phyloP scores from a whole-genome alignment of 345 rosid genomes.

The Syzygium oleosum region DNA sequence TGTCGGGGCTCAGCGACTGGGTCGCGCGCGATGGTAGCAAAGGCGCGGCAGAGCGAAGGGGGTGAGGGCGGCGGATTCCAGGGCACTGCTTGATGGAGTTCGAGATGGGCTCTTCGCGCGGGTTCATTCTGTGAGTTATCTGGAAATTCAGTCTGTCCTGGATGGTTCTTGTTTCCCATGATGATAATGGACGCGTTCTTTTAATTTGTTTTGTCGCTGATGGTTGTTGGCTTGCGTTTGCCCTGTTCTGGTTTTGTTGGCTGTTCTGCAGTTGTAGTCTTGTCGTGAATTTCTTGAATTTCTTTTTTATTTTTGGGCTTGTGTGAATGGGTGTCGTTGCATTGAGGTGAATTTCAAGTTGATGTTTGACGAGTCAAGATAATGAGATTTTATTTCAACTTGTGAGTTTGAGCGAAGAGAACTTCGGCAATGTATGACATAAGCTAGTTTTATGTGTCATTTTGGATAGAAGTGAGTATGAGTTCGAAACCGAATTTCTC shows the following conservation, averaged over 20 bases:
- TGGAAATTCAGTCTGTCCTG: background rate
- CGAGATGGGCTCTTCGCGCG: background rate
- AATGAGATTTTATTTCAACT: background rate
- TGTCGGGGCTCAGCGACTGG: no score
- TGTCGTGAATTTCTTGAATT: background rate
- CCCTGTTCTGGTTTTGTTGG: background rate
- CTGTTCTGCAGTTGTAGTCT: background rate
- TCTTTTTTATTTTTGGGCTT: background rate
- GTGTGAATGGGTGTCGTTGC: background rate
- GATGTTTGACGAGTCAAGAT: background rate
- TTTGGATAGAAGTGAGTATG: background rate
- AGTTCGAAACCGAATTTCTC: background rate
- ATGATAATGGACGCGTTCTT: background rate
- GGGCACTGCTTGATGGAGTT: background rate
- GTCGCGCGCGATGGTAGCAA: no score
- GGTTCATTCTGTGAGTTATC: background rate
- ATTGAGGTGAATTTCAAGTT: background rate
- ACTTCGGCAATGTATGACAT: background rate
- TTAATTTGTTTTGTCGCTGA: background rate
- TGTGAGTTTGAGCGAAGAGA: background rate
- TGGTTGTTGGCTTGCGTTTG: background rate
- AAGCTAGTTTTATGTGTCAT: background rate
- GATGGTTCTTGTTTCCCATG: background rate
- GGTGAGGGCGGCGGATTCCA: background rate
- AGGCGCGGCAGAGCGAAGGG: background rate